Base-by-base conservation (phyloP, 768 basidiomycete species). In the Tubosaeta sp. region DNA sequence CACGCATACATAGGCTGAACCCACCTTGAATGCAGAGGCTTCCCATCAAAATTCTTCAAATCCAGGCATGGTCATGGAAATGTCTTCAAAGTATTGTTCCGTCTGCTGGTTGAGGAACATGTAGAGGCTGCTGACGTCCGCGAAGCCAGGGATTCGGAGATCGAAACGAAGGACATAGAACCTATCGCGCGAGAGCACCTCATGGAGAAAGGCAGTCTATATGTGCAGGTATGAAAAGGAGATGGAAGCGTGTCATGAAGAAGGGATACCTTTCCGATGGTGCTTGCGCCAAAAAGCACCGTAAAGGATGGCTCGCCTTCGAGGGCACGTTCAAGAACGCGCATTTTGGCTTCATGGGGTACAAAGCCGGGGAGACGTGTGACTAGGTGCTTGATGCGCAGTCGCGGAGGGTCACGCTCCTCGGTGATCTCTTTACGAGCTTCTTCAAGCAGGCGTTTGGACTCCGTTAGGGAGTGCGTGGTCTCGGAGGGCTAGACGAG, bases 131-230 rank as follows among this genome's bases (percentile, higher is more conserved):
- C 80, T 71, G 10, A 92, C 74, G 62, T 91, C 90, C 3, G 88
- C 88, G 60, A 92, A 92, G 0, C 88, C 89, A 4, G 90, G 81
- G 45, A 91, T 89, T 5, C 89, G 82, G 41, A 93, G 75, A 66
- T 92, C 89, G 58, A 92, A 88, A 62, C 89, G 86, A 44, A 91
- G 76, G 49, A 91, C 87, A 69, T 90, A 86, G 62, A 86, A 92
- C 46, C 72, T 73, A 10, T 83, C 76, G 17, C 75, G 72, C 11
- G 82, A 83, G 25, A 93, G 80, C 26, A 91, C 81, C 68, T 92
- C 86, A 42, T 88, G 79, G 12, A 92, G 74, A 8, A 93, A 77
- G 0, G 86, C 83, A 6, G 91, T 93, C 84, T 90, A 59, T 42
- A 50, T 33, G 55, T 22, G 25, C 32, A 16, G 17, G 25, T 42